phyloP scores from a whole-genome alignment of 208 protist species.

The Trypanosoma theileri region DNA sequence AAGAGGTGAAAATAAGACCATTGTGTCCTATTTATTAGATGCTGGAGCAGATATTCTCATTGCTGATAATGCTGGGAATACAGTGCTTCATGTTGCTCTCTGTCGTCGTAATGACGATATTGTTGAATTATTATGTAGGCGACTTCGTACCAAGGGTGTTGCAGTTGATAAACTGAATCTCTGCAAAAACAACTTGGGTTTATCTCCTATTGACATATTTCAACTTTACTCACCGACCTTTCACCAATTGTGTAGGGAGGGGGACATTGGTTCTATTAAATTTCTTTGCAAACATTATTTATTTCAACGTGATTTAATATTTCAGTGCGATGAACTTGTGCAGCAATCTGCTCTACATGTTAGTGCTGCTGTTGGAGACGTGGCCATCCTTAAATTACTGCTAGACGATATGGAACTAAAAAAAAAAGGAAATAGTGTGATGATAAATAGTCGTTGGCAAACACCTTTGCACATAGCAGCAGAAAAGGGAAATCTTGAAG shows the following conservation, averaged over 20 bases:
- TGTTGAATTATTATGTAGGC: slow-evolving; percentile 55
- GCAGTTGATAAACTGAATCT: slow-evolving; percentile 15
- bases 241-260: slow-evolving; percentile 56
- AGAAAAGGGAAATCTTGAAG: slow-evolving; percentile 38
- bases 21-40: slow-evolving; percentile 52
- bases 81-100: slow-evolving; percentile 70
- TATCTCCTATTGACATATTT: slow-evolving; percentile 65
- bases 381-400: slow-evolving; percentile 57
- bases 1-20: slow-evolving; percentile 32
- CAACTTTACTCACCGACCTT: slow-evolving; percentile 52
- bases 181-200: slow-evolving; percentile 44
- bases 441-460: slow-evolving; percentile 53
- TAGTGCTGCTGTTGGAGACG: slow-evolving; percentile 40
- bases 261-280: slow-evolving; percentile 45
- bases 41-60: slow-evolving; percentile 36
- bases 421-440: slow-evolving; percentile 3
- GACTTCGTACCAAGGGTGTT: slow-evolving; percentile 38
- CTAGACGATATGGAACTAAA: slow-evolving; percentile 44
- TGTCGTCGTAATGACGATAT: slow-evolving; percentile 39
- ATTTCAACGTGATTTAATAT: slow-evolving; percentile 40
- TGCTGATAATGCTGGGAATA: slow-evolving; percentile 40
- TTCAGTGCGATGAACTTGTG: slow-evolving; percentile 31
- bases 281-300: slow-evolving; percentile 69
- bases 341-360: slow-evolving; percentile 51
- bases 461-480: slow-evolving; percentile 79